A percentile compares a stretch with the other conserved stretches of the same genome.
Evolutionary conservation across 331 rosid species (phyloP).

Genomic region (Phaseolus coccineus): DNA sequence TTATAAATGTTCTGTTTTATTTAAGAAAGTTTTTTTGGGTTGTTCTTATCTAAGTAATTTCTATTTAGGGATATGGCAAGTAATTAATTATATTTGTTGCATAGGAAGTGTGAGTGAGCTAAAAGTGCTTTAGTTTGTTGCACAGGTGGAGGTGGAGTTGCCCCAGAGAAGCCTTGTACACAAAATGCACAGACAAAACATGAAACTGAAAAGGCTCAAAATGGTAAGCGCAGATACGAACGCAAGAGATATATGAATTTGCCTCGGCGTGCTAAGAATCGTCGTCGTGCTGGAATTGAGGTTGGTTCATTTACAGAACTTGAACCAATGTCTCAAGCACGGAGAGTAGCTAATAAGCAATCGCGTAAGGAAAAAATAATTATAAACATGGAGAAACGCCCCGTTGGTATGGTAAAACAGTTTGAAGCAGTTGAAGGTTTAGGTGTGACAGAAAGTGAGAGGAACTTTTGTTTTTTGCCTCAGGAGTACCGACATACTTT

Average conservation of each 20-base stretch:
- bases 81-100: too few relatives aligned
- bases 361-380: too few relatives aligned
- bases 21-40: too few relatives aligned
- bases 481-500: too few relatives aligned
- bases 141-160: neutral
- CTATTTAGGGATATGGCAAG: too few relatives aligned
- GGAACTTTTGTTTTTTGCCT: neutral
- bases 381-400: too few relatives aligned
- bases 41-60: too few relatives aligned
- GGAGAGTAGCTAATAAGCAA: conserved; percentile 47
- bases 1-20: too few relatives aligned
- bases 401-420: too few relatives aligned
- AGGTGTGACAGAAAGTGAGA: neutral
- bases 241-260: conserved; percentile 53
- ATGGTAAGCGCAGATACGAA: conserved; percentile 42
- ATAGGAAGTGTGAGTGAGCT: too few relatives aligned
- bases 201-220: conserved; percentile 43
- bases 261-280: conserved; percentile 65
- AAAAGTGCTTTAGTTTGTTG: neutral
- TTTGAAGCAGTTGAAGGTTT: too few relatives aligned
- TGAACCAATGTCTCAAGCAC: conserved; percentile 48
- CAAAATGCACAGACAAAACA: conserved; percentile 38
- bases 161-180: conserved; percentile 41
- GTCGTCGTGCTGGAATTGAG: conserved; percentile 87
- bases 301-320: conserved; percentile 64